phyloP scores from a whole-genome alignment of 495 filamentous ascomycete species.

The Daldinia grandis region DNA sequence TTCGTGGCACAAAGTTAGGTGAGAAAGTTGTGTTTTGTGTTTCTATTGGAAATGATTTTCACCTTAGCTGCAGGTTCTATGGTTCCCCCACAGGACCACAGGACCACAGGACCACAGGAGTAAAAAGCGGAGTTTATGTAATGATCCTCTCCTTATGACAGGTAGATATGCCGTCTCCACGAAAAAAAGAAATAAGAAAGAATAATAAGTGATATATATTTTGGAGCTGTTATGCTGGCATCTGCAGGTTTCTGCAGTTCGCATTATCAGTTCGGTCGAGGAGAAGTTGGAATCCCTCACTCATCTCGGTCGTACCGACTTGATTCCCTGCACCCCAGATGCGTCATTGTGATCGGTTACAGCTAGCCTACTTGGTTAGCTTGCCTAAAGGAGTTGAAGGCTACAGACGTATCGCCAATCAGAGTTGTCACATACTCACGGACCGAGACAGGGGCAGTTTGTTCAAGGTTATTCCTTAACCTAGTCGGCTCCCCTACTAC shows the following conservation, averaged over 20 bases:
- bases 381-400: slow-evolving; percentile 27
- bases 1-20: slow-evolving; percentile 1
- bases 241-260: slow-evolving; percentile 24
- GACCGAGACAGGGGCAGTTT: slow-evolving; percentile 37
- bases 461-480: slow-evolving; percentile 37
- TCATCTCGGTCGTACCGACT: slow-evolving; percentile 36
- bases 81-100: slow-evolving; percentile 21
- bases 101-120: slow-evolving; percentile 22
- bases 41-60: slow-evolving; percentile 23
- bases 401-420: slow-evolving; percentile 33
- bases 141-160: slow-evolving; percentile 10
- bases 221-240: slow-evolving; percentile 18
- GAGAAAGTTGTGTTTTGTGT: slow-evolving; percentile 9
- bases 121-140: slow-evolving; percentile 27
- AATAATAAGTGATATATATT: slow-evolving; percentile 10
- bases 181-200: slow-evolving; percentile 2
- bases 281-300: slow-evolving; percentile 17
- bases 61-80: slow-evolving; percentile 13
- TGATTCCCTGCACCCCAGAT: slow-evolving; percentile 40
- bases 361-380: slow-evolving; percentile 25
- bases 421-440: slow-evolving; percentile 25
- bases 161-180: slow-evolving; percentile 14
- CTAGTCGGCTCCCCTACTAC: slow-evolving; percentile 17
- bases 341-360: slow-evolving; percentile 38
- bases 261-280: slow-evolving; percentile 25